phyloP scores from a whole-genome alignment of 257 asterid species.

The Craterostigma plantagineum region DNA sequence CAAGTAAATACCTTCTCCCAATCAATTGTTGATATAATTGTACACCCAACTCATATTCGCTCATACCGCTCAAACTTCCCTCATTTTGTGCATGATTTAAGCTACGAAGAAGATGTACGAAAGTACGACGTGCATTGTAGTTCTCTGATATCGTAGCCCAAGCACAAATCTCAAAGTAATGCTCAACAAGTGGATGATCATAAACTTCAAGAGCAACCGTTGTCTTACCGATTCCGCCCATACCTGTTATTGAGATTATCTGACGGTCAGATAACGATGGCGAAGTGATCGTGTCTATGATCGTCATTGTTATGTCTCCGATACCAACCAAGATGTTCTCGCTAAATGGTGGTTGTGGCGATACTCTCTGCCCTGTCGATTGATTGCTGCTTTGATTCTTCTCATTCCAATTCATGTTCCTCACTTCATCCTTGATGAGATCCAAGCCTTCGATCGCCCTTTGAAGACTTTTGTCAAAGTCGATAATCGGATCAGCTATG shows the following conservation, averaged over 20 bases:
- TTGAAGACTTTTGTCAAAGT: too few relatives aligned
- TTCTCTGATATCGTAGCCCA: not conserved
- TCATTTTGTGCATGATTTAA: not conserved
- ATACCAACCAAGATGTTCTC: too few relatives aligned
- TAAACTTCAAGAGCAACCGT: not conserved
- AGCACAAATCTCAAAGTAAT: not conserved
- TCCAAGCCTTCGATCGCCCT: too few relatives aligned
- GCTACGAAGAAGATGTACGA: not conserved
- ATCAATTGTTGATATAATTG: not conserved
- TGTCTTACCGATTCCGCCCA: constrained; percentile 1
- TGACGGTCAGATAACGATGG: too few relatives aligned
- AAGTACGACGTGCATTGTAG: not conserved
- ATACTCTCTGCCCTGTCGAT: too few relatives aligned
- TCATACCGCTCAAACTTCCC: not conserved
- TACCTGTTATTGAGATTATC: not conserved
- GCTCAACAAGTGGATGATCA: not conserved
- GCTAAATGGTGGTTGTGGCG: too few relatives aligned
- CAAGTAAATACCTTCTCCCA: not conserved
- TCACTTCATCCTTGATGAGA: too few relatives aligned
- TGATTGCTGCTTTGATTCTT: too few relatives aligned
- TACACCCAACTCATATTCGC: not conserved
- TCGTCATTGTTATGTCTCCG: too few relatives aligned
- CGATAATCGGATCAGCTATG: too few relatives aligned
- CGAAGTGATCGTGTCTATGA: too few relatives aligned
- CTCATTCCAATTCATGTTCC: too few relatives aligned